Conservation (phyloP, 148 eudicot genomes). For the Dysphania ambrosioides region DNA sequence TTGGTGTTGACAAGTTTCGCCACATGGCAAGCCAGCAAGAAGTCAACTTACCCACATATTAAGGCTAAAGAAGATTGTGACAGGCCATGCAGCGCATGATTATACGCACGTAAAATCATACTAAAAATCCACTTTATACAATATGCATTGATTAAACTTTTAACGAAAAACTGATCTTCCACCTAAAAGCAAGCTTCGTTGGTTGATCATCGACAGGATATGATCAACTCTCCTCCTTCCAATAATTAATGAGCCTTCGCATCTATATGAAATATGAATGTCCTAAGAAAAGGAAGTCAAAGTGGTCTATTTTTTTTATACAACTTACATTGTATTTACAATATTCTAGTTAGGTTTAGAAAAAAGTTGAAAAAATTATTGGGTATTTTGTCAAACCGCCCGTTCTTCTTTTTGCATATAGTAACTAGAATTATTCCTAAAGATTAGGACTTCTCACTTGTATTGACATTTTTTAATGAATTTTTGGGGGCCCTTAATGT, state of each 20-base stretch:
- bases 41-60: conserved; percentile 23
- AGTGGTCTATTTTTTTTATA: too few species aligned
- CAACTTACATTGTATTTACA: not conserved
- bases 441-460: conserved; percentile 21
- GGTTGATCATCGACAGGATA: not conserved
- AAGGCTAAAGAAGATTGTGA: conserved; percentile 12
- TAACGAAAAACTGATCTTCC: too few species aligned
- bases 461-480: not conserved
- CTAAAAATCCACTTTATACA: not conserved
- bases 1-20: conserved; percentile 12
- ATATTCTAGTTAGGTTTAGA: not conserved
- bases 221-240: too few species aligned
- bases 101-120: not conserved
- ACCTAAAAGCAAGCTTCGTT: too few species aligned
- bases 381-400: conserved; percentile 34
- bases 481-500: conserved; percentile 8
- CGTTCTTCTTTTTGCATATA: conserved; percentile 9
- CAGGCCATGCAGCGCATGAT: conserved; percentile 18
- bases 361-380: conserved; percentile 17
- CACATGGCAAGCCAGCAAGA: conserved; percentile 14
- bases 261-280: not conserved
- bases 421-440: conserved; percentile 4
- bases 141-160: conserved; percentile 13
- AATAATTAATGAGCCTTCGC: conserved; percentile 7
- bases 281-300: not conserved